Percentiles rank a stretch among this genome's conserved stretches.
phyloP scores from a whole-genome alignment of 352 stramenopile genomes.

The Thalassiosira hispida region DNA sequence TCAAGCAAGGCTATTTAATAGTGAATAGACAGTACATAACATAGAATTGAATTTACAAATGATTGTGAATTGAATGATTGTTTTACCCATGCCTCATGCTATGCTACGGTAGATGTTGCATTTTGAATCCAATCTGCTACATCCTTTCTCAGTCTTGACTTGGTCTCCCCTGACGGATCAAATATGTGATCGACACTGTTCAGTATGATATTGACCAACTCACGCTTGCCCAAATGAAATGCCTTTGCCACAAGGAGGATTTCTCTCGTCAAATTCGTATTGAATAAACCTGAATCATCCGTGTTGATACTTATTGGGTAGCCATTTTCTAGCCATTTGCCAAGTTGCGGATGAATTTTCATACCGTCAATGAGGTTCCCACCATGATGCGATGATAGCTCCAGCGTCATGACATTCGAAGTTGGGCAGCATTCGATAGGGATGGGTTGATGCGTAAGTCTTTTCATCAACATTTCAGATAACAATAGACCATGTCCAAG shows the following conservation, averaged over 20 bases:
- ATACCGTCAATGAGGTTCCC: constrained; percentile 81
- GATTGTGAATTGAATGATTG: no score
- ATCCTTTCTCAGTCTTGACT: not conserved
- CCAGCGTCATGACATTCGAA: constrained; percentile 93
- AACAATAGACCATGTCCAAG: constrained; percentile 91
- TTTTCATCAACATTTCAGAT: constrained; percentile 83
- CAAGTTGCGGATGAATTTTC: constrained; percentile 86
- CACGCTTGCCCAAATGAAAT: constrained; percentile 75
- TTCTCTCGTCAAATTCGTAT: constrained; percentile 90
- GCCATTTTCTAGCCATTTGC: constrained; percentile 54
- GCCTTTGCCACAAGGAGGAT: constrained; percentile 87
- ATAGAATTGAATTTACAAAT: no score
- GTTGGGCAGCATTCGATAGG: constrained; percentile 93
- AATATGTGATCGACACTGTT: constrained; percentile 70
- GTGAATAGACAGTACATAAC: no score
- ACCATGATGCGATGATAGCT: constrained; percentile 83
- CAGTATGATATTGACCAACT: constrained; percentile 55
- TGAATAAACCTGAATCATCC: constrained; percentile 92
- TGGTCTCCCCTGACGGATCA: constrained; percentile 14
- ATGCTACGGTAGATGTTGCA: not conserved
- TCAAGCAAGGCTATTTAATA: no score
- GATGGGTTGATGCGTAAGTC: constrained; percentile 85
- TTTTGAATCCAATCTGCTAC: not conserved
- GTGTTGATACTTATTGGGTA: constrained; percentile 92
- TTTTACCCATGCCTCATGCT: no score